Conservation (phyloP, 2,329 filamentous ascomycete genomes). For the Trichoderma hamatum region DNA sequence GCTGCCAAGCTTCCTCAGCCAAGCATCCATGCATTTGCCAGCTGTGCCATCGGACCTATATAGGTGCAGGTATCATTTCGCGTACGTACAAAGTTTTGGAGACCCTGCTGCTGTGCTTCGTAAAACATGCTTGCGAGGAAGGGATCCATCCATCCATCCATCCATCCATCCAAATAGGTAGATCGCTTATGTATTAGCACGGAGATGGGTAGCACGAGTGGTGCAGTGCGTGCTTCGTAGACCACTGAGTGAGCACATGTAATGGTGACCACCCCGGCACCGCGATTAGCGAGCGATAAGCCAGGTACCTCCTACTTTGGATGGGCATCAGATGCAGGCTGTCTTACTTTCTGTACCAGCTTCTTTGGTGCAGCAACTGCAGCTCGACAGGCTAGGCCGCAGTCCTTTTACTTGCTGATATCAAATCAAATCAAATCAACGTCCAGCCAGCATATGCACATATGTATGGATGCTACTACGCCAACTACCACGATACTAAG, state of each 20-base stretch:
- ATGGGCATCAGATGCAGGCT: neutral
- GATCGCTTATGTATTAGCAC: neutral
- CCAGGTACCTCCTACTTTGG: slow-evolving; percentile 2
- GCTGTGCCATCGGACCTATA: neutral
- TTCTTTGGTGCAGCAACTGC: neutral
- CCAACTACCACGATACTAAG: too few species aligned
- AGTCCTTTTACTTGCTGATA: neutral
- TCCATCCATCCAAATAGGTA: neutral
- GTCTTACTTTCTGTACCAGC: neutral
- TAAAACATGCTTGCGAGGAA: neutral
- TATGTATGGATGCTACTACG: too few species aligned
- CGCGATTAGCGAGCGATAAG: slow-evolving; percentile 10
- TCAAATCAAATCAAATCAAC: neutral
- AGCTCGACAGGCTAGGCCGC: neutral
- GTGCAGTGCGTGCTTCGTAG: neutral
- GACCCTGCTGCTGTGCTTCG: slow-evolving; percentile 2
- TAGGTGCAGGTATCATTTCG: neutral
- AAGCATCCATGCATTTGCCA: neutral
- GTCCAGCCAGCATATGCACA: neutral
- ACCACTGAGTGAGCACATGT: neutral
- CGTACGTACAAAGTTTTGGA: neutral
- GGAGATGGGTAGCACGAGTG: neutral
- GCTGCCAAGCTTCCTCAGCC: neutral
- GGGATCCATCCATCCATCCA: slow-evolving; percentile 4
- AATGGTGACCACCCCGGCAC: neutral